phyloP scores from a whole-genome alignment of 1,284 basidiomycete species.

The Meripilus lineatus region DNA sequence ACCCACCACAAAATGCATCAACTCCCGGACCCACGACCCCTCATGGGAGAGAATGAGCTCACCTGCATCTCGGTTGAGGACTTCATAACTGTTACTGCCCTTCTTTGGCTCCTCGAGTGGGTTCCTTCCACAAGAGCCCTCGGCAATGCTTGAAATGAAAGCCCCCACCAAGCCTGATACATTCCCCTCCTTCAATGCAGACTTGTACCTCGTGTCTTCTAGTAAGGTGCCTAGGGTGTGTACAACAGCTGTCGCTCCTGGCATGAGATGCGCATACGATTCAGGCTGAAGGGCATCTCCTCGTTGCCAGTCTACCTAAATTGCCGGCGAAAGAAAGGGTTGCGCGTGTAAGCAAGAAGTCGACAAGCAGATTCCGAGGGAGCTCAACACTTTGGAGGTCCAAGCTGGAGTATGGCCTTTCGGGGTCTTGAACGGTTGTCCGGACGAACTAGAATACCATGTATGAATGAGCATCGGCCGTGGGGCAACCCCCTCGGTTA shows the following conservation, averaged over 20 bases:
- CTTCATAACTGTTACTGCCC: conserved; percentile 59
- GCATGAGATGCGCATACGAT: conserved; percentile 68
- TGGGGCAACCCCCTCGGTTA: no score
- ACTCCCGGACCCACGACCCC: not conserved
- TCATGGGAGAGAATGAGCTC: conserved; percentile 2
- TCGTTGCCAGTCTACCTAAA: conserved; percentile 76
- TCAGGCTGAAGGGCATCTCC: conserved; percentile 77
- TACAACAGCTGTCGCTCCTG: conserved; percentile 72
- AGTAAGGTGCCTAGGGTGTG: conserved; percentile 94
- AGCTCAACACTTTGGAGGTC: conserved; percentile 58
- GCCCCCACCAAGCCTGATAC: conserved; percentile 48
- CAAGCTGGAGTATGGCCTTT: conserved; percentile 89
- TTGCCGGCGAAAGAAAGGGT: not conserved
- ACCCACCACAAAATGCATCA: conserved; percentile 6
- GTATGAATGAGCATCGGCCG: no score
- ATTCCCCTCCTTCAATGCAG: conserved; percentile 55
- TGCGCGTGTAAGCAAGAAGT: conserved; percentile 3
- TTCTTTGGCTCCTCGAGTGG: conserved; percentile 50
- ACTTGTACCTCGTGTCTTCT: conserved; percentile 82
- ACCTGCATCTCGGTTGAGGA: conserved; percentile 90
- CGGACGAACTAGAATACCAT: conserved; percentile 69
- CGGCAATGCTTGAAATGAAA: conserved; percentile 33
- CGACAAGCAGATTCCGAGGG: conserved; percentile 7
- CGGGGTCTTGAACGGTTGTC: conserved; percentile 79
- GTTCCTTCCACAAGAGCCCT: conserved; percentile 42